Evolutionary conservation across 345 rosid genomes (phyloP), one percentile per base, ranked within the genome.

Genomic region (Euphorbia lathyris): DNA sequence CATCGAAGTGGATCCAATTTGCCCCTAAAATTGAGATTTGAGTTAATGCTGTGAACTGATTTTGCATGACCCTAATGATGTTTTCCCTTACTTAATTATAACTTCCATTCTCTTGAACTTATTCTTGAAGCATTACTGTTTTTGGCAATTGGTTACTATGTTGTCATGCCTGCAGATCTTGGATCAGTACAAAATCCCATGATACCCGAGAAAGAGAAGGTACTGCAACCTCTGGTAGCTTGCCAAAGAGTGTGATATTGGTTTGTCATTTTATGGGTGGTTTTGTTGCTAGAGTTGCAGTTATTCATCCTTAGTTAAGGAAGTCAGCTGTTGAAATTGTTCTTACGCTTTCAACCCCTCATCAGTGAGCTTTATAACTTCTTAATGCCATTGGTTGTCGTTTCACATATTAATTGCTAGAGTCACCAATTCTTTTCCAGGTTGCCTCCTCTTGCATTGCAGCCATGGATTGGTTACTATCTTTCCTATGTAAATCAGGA

Each of bases 181-280:
- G 79, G 99, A 95, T 81, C 97, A 79, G 20, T 92, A 95, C 79
- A 88, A 83, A 90, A 80, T 87, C 97, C 65, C 81, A 58, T 71
- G 89, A 82, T 81, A 81, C 84, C 3, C 83, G 88, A 81, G 86
- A 83, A 73, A 88, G 75, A 70, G 97, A 92, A 77, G 90, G 96
- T 65, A 88, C 90, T 51, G 93, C 93, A 42, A 66, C 76, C 26
- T 84, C 89, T 62, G 84, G 85, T 72, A 85, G 66, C 65, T 73
- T 87, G 83, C 99, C 99, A 36, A 81, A 74, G 67, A 89, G 81
- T 84, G 98, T 95, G 71, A 90, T 95, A 74, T 82, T 95, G 85
- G 91, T 95, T 78, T 98, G 97, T 58, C 99, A 95, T 79, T 95
- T 98, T 64, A 90, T 95, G 93, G 99, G 99, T 78, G 99, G 99